A percentile compares a stretch with the other conserved stretches of the same genome.
Conservation (phyloP, 148 eudicot genomes). For the Vaccinium vitisidaea region DNA sequence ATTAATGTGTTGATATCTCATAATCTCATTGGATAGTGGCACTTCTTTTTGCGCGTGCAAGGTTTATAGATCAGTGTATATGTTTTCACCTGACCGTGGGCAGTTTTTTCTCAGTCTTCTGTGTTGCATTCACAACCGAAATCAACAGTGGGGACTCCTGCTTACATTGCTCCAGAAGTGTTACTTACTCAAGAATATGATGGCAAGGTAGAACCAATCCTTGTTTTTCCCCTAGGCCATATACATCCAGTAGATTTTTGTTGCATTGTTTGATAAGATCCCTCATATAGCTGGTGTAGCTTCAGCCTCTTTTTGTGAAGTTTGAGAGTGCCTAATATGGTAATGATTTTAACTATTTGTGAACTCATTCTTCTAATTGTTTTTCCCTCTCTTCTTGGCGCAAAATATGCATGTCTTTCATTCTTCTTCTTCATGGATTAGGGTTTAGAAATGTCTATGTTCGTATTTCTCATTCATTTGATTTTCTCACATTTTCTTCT, state of each 20-base stretch:
- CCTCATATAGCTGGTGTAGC: background rate
- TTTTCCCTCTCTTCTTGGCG: background rate
- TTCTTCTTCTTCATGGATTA: background rate
- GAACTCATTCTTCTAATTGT: background rate
- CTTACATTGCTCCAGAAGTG: constrained; percentile 96
- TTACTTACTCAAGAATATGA: constrained; percentile 80
- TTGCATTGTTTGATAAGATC: background rate
- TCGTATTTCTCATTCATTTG: background rate
- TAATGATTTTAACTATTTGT: background rate
- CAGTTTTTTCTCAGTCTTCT: constrained; percentile 59
- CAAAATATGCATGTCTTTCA: background rate
- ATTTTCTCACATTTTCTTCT: background rate
- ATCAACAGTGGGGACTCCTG: constrained; percentile 95
- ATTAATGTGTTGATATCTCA: background rate
- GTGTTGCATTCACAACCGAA: constrained; percentile 94
- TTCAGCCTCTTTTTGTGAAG: background rate
- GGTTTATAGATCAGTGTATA: background rate
- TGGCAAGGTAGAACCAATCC: constrained; percentile 63
- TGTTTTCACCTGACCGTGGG: constrained; percentile 9
- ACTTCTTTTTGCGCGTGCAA: background rate
- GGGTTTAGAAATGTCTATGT: background rate
- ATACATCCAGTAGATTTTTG: background rate
- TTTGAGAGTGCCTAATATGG: background rate
- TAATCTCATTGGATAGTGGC: background rate
- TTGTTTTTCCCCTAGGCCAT: background rate